Conservation (phyloP, 176 grass and related monocot genomes). For the Musa itinerans region DNA sequence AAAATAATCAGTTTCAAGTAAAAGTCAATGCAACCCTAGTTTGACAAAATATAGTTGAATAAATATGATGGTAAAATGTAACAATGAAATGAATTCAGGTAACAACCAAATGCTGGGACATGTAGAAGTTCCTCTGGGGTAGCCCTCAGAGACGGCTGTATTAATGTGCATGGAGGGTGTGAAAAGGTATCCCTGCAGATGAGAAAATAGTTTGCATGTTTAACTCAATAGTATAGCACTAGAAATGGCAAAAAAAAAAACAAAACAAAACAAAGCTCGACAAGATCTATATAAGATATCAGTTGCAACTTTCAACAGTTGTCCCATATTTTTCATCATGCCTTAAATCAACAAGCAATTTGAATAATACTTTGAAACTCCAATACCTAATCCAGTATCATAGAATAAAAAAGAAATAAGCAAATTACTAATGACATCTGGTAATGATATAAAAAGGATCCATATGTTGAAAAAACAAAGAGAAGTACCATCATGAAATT, state of each 20-base stretch:
- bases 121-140: constrained; percentile 40
- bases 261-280: background rate
- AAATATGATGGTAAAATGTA: constrained; percentile 20
- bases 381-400: background rate
- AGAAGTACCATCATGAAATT: no score
- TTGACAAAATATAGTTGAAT: background rate
- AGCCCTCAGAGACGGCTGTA: constrained; percentile 90
- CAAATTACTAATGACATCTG: no score
- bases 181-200: constrained; percentile 90
- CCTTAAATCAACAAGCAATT: background rate
- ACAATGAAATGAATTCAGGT: constrained; percentile 17
- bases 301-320: background rate
- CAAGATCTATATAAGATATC: background rate
- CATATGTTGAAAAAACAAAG: no score
- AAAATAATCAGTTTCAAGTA: constrained; percentile 13
- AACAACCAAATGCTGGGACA: constrained; percentile 78
- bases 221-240: no score
- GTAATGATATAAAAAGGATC: no score
- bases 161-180: constrained; percentile 84
- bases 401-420: no score
- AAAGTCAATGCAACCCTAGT: constrained; percentile 12
- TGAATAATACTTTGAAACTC: background rate
- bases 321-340: background rate
- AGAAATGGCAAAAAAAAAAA: background rate
- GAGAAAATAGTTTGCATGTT: constrained; percentile 13